These are phyloP conservation scores for Naganishia liquefaciens DNA, from an alignment of 1,284 basidiomycete genomes.

Conservation along the genomic window DNA sequence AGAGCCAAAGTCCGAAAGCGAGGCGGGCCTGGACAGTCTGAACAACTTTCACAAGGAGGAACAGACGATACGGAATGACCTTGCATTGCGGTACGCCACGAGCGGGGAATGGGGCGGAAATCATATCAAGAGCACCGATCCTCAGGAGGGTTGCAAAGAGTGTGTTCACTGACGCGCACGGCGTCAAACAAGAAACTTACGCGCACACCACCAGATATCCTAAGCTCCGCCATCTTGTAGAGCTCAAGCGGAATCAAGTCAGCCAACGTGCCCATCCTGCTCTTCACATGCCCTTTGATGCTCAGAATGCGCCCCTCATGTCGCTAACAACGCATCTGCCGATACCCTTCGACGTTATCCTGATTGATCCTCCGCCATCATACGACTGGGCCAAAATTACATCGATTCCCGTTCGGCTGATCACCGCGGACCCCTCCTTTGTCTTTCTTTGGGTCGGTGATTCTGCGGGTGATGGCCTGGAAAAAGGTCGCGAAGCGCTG, in stretches of 20 bases:
- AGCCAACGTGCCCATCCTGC: slow-evolving; percentile 46
- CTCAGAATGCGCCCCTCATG: slow-evolving; percentile 25
- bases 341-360: slow-evolving; percentile 81
- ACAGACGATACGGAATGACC: slow-evolving; percentile 93
- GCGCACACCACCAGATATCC: slow-evolving; percentile 70
- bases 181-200: too few species aligned
- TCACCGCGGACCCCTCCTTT: slow-evolving; percentile 89
- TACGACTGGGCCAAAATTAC: slow-evolving; percentile 83
- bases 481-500: slow-evolving; percentile 85
- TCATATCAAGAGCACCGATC: slow-evolving; percentile 81
- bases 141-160: slow-evolving; percentile 88
- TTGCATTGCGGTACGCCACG: slow-evolving; percentile 84
- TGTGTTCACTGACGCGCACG: slow-evolving; percentile 58
- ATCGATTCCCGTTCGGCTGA: slow-evolving; percentile 74
- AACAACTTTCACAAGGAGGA: slow-evolving; percentile 55
- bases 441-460: slow-evolving; percentile 96
- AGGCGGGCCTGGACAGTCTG: slow-evolving; percentile 9
- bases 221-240: slow-evolving; percentile 77
- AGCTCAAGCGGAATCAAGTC: slow-evolving; percentile 65
- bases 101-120: slow-evolving; percentile 88
- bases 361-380: slow-evolving; percentile 78
- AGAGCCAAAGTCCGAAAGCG: background rate
- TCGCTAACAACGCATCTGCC: slow-evolving; percentile 32
- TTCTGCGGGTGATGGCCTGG: slow-evolving; percentile 85
- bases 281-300: slow-evolving; percentile 40